A percentile compares a stretch with the other conserved stretches of the same genome.
These are phyloP conservation scores for Obelidium mucronatum DNA, from an alignment of 192 early-diverging fungal genomes.

Conservation along the genomic window DNA sequence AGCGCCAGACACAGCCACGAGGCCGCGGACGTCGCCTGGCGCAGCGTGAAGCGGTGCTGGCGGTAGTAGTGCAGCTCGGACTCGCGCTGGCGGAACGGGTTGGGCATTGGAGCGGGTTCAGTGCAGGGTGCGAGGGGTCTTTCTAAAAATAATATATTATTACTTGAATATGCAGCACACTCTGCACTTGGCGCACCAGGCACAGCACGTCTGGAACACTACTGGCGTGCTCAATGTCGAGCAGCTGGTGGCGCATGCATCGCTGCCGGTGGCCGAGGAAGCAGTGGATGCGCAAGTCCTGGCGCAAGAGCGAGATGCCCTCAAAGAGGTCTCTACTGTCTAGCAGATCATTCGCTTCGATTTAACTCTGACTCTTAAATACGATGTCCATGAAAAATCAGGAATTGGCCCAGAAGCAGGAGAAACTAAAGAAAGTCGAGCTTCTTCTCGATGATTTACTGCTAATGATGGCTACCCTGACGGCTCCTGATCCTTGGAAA, in stretches of 20 bases:
- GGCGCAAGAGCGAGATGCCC: neutral
- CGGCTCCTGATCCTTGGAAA: conserved; percentile 9
- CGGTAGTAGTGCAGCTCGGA: neutral
- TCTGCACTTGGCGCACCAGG: neutral
- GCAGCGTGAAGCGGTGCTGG: neutral
- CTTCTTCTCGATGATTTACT: conserved; percentile 11
- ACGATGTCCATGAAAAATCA: too few species aligned
- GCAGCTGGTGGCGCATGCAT: too few species aligned
- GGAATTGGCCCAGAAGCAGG: neutral
- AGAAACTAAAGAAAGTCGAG: conserved; percentile 3
- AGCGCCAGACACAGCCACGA: neutral
- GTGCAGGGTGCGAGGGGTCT: too few species aligned
- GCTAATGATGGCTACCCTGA: neutral
- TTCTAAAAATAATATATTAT: too few species aligned
- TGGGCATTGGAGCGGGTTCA: neutral
- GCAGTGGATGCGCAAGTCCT: neutral
- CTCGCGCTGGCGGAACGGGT: neutral
- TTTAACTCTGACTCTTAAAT: too few species aligned
- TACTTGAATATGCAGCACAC: too few species aligned
- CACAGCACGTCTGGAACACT: neutral
- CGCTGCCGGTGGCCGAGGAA: too few species aligned
- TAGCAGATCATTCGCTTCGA: neutral
- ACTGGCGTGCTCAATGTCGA: neutral
- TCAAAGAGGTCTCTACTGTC: neutral
- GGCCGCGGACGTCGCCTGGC: neutral